Base-by-base conservation (phyloP, 2,329 filamentous ascomycete genomes). In the Fulvia fulva region DNA sequence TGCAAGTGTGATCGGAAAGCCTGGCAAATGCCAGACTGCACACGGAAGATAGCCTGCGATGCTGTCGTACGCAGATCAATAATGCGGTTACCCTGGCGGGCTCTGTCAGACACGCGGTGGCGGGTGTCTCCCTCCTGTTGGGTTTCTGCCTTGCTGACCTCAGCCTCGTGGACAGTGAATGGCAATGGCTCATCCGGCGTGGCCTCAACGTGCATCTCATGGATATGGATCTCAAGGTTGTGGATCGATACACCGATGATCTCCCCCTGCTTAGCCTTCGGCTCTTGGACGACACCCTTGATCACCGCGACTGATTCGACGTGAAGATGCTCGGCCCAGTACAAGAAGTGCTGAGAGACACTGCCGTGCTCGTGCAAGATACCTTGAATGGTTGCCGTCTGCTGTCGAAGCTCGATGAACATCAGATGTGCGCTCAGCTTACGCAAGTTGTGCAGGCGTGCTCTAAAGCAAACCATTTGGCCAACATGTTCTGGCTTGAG, bases 331-430 rank as follows among this genome's bases (percentile, higher is more conserved):
- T 95, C 89, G 2, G 90, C 89, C 89, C 91, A 96, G 70, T 89
- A 87, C 26, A 96, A 81, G 81, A 96, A 93, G 67, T 88, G 82
- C 58, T 85, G 81, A 1, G 88, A 87, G 11, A 89, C 81, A 50
- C 79, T 78, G 6, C 84, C 83, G 63, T 85, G 78, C 64, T 82
- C 78, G 60, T 84, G 78, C 43, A 97, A 78, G 2, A 96, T 89
- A 61, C 90, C 91, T 74, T 97, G 92, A 53, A 96, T 84, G 23
- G 91, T 94, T 64, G 83, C 81, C 12, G 89, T 86, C 75, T 92
- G 88, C 75, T 96, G 90, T 56, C 92, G 87, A 70, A 96, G 88
- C 58, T 96, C 83, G 45, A 96, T 78, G 74, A 96, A 96, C 67
- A 91, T 89, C 32, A 96, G 80, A 65, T 89, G 87, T 66, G 89